Conservation (phyloP, 331 rosid genomes). For the Telfairia occidentalis region DNA sequence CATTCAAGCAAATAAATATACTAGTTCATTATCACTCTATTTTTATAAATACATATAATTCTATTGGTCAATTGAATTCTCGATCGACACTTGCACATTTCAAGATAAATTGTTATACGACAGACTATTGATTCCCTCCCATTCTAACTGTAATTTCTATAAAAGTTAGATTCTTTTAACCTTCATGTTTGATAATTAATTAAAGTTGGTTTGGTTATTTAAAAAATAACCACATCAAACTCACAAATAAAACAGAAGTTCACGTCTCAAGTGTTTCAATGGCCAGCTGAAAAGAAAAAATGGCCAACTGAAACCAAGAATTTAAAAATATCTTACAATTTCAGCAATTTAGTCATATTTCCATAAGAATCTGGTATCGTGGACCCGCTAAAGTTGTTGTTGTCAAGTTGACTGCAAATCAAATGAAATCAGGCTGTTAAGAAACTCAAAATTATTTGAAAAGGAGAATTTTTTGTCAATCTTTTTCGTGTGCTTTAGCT, state of each 20-base stretch:
- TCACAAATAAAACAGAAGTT: neutral
- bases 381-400: conserved; percentile 59
- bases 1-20: neutral
- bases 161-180: neutral
- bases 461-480: no score
- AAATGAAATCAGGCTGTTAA: conserved; percentile 10
- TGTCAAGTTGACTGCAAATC: conserved; percentile 85
- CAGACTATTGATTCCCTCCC: neutral
- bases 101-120: neutral
- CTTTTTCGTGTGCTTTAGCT: no score
- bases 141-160: neutral
- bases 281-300: neutral
- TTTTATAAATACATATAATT: neutral
- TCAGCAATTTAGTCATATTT: conserved; percentile 56
- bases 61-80: neutral
- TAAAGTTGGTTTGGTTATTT: neutral
- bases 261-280: neutral
- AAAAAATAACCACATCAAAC: neutral
- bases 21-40: neutral
- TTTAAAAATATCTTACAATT: conserved; percentile 55
- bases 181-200: neutral
- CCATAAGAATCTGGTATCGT: conserved; percentile 55
- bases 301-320: neutral
- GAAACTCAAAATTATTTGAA: neutral
- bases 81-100: neutral